Evolutionary conservation across 2,329 filamentous ascomycete species (phyloP).

Genomic region (Akanthomyces dipterigenus): DNA sequence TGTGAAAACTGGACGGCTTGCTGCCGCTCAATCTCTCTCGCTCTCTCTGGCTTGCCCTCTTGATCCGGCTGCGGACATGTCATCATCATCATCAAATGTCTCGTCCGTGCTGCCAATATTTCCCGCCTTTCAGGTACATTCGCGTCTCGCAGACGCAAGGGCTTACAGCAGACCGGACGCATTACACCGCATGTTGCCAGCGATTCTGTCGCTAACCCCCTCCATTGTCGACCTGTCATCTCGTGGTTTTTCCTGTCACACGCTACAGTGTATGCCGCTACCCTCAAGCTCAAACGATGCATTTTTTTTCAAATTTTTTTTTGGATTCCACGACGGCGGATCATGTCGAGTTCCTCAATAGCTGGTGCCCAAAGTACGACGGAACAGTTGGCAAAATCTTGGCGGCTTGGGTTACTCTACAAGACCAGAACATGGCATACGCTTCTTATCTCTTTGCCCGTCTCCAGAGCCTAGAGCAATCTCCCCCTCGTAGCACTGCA

Average conservation of each 20-base stretch:
- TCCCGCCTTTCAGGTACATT: too few species aligned
- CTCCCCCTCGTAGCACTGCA: not conserved
- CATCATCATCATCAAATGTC: too few species aligned
- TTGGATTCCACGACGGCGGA: too few species aligned
- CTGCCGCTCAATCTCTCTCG: not conserved
- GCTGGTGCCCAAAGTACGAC: not conserved
- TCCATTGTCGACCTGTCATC: not conserved
- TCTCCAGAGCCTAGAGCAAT: not conserved
- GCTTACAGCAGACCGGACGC: not conserved
- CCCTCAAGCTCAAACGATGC: not conserved
- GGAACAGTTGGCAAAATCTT: not conserved
- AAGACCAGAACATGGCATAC: not conserved
- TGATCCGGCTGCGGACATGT: not conserved
- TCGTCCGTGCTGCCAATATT: too few species aligned
- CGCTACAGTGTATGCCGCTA: not conserved
- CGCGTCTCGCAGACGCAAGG: too few species aligned
- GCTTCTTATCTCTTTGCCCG: not conserved
- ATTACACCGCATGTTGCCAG: not conserved
- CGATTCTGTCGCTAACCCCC: not conserved
- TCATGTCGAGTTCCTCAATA: not conserved
- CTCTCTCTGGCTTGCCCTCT: not conserved
- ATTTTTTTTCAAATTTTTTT: too few species aligned
- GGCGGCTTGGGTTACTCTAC: not conserved
- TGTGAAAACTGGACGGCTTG: too few species aligned
- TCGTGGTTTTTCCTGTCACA: not conserved